A percentile compares a stretch with the other conserved stretches of the same genome.
These are phyloP conservation scores for Pestalotiopsis sp. DNA, from an alignment of 2,329 filamentous ascomycete genomes.

Conservation along the genomic window DNA sequence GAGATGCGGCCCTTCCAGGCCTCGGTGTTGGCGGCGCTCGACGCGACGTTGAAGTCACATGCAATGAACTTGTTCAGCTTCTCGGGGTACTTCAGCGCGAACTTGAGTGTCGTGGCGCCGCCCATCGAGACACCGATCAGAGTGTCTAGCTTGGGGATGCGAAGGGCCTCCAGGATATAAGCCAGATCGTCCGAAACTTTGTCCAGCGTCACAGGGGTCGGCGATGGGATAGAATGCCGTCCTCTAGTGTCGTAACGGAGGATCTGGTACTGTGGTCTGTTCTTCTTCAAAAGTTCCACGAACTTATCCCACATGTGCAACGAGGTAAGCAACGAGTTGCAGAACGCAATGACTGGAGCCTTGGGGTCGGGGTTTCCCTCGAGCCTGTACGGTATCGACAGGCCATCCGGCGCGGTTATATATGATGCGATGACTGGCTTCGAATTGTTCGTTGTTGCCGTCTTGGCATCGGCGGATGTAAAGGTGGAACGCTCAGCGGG, in stretches of 20 bases:
- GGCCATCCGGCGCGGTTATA: constrained; percentile 69
- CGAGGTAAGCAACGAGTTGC: constrained; percentile 80
- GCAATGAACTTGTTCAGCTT: constrained; percentile 83
- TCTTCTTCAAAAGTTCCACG: constrained; percentile 60
- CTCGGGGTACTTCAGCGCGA: constrained; percentile 77
- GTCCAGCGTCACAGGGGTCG: constrained; percentile 60
- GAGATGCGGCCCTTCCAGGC: constrained; percentile 80
- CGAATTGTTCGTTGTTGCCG: constrained; percentile 54
- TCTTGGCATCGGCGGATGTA: constrained; percentile 56
- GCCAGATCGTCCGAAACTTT: constrained; percentile 70
- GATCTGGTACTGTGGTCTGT: constrained; percentile 69
- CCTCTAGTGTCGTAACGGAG: constrained; percentile 80
- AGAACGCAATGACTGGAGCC: constrained; percentile 75
- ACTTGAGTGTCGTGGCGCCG: constrained; percentile 76
- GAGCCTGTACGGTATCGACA: constrained; percentile 72
- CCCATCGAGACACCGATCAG: constrained; percentile 81
- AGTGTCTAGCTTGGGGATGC: constrained; percentile 66
- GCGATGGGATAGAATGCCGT: constrained; percentile 53
- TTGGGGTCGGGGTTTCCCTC: constrained; percentile 70
- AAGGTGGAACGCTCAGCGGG: constrained; percentile 51
- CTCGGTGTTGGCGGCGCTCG: constrained; percentile 73
- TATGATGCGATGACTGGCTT: constrained; percentile 67
- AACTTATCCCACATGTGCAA: constrained; percentile 82
- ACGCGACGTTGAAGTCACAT: constrained; percentile 77
- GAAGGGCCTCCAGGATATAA: constrained; percentile 67